phyloP scores from a whole-genome alignment of 257 asterid species.

The Paulownia fortunei region DNA sequence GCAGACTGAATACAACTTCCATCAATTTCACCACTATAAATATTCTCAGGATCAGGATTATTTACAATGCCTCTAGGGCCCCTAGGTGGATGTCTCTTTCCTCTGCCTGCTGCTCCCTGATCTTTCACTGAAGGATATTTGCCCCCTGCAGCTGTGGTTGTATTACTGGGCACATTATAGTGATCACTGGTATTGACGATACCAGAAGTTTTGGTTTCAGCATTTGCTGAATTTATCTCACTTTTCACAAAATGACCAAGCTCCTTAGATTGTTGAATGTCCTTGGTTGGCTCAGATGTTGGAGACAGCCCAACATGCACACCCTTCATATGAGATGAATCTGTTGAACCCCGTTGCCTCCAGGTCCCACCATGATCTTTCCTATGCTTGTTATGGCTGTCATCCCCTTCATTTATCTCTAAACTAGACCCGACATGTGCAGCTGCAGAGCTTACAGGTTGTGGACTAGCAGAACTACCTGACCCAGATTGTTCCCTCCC shows the following conservation, averaged over 20 bases:
- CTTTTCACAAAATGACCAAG: constrained; percentile 40
- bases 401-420: constrained; percentile 54
- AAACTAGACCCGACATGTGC: constrained; percentile 34
- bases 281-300: constrained; percentile 47
- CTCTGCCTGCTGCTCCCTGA: constrained; percentile 65
- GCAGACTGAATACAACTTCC: constrained; percentile 42
- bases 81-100: constrained; percentile 55
- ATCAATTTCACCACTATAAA: constrained; percentile 47
- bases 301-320: constrained; percentile 38
- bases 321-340: constrained; percentile 44
- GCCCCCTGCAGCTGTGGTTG: constrained; percentile 37
- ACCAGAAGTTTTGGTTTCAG: constrained; percentile 38
- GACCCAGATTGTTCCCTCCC: constrained; percentile 44
- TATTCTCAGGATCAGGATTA: constrained; percentile 44
- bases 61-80: constrained; percentile 53
- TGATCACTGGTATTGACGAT: constrained; percentile 32
- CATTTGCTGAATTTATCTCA: constrained; percentile 37
- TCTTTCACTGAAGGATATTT: constrained; percentile 50
- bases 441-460: constrained; percentile 39
- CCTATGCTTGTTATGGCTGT: constrained; percentile 55
- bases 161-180: constrained; percentile 29
- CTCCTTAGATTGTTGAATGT: constrained; percentile 35
- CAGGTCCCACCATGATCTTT: constrained; percentile 71
- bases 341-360: constrained; percentile 62
- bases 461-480: constrained; percentile 38